Conservation (phyloP, 192 early-diverging fungal genomes). For the Coemansia sp. region DNA sequence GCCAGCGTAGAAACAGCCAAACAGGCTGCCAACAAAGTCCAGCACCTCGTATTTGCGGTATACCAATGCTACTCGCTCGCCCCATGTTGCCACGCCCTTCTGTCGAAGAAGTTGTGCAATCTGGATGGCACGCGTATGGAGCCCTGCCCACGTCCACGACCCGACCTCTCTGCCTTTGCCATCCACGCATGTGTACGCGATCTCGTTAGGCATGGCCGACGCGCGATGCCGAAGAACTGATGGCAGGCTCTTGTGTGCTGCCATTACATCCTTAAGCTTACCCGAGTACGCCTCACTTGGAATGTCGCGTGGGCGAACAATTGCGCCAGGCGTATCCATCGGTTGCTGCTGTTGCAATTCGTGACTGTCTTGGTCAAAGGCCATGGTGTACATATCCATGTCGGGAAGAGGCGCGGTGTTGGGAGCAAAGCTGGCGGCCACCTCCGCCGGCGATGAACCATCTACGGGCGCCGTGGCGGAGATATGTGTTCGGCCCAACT, state of each 20-base stretch:
- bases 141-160: slow-evolving; percentile 72
- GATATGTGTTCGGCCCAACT: neutral
- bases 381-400: slow-evolving; percentile 5
- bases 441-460: neutral
- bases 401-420: neutral
- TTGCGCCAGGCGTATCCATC: slow-evolving; percentile 8
- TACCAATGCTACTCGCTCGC: slow-evolving; percentile 72
- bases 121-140: slow-evolving; percentile 69
- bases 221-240: slow-evolving; percentile 68
- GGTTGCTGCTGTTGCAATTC: neutral
- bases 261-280: slow-evolving; percentile 42
- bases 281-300: slow-evolving; percentile 28
- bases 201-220: slow-evolving; percentile 53
- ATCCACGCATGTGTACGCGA: slow-evolving; percentile 71
- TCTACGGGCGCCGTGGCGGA: neutral
- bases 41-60: slow-evolving; percentile 78
- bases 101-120: slow-evolving; percentile 67
- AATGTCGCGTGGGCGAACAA: slow-evolving; percentile 28
- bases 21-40: slow-evolving; percentile 79
- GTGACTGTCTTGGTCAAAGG: slow-evolving; percentile 5
- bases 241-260: slow-evolving; percentile 62
- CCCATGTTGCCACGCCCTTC: slow-evolving; percentile 58
- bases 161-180: slow-evolving; percentile 69
- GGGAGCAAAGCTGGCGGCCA: neutral
- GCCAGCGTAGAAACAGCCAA: slow-evolving; percentile 80